Percentiles rank a stretch among this genome's conserved stretches.
These are phyloP conservation scores for Aspergillus indologenus DNA, from an alignment of 495 filamentous ascomycete species.

Conservation along the genomic window DNA sequence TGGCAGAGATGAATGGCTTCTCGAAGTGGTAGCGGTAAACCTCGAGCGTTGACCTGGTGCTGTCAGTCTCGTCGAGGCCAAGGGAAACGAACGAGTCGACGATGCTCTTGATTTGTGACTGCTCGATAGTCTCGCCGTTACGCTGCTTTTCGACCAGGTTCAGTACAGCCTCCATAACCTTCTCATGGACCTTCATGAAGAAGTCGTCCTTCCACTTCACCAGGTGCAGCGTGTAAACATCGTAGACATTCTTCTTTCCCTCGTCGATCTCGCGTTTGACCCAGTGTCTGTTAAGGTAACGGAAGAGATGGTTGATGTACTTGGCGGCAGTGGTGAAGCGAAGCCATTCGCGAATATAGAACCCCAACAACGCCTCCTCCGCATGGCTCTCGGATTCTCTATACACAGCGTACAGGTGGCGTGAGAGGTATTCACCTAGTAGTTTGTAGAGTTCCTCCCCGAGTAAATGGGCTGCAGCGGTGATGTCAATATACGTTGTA, in stretches of 20 bases:
- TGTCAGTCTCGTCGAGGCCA: conserved; percentile 89
- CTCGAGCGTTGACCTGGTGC: conserved; percentile 88
- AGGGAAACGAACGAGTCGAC: conserved; percentile 96
- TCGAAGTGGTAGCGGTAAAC: conserved; percentile 93
- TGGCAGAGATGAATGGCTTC: conserved; percentile 83
- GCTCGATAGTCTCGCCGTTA: conserved; percentile 97
- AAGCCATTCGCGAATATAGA: conserved; percentile 95
- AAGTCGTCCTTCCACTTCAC: conserved; percentile 93
- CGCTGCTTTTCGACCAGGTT: conserved; percentile 96
- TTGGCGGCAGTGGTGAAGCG: conserved; percentile 93
- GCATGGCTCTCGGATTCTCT: conserved; percentile 68
- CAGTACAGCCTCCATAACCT: conserved; percentile 92
- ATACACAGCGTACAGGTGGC: conserved; percentile 66
- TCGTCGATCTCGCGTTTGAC: conserved; percentile 99
- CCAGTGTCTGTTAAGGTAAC: conserved; percentile 97
- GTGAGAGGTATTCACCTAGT: conserved; percentile 75
- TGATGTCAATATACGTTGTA: not conserved
- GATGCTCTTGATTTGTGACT: conserved; percentile 93
- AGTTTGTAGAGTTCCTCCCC: conserved; percentile 96
- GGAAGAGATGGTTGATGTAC: conserved; percentile 95
- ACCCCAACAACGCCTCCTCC: conserved; percentile 88
- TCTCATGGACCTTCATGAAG: conserved; percentile 75
- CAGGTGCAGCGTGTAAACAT: conserved; percentile 94
- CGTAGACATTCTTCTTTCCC: conserved; percentile 96
- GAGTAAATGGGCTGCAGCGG: conserved; percentile 72